phyloP scores from a whole-genome alignment of 495 filamentous ascomycete genomes.

The Aspergillus conjunctus region DNA sequence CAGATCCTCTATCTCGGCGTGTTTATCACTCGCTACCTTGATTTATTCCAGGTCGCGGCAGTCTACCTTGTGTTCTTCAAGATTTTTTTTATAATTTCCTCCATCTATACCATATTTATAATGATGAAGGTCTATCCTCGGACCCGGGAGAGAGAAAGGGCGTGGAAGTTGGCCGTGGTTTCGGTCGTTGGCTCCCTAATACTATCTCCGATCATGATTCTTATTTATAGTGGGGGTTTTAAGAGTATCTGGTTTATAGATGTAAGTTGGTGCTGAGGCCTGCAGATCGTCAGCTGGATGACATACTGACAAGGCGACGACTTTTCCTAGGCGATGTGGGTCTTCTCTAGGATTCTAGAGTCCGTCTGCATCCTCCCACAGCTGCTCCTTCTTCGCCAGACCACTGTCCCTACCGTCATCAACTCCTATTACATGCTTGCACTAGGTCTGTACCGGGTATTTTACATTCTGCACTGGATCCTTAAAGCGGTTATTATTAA shows the following conservation, averaged over 20 bases:
- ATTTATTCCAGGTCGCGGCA: conserved; percentile 61
- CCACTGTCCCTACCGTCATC: conserved; percentile 92
- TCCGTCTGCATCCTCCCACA: conserved; percentile 90
- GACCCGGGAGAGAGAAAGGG: conserved; percentile 84
- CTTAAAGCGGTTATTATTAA: conserved; percentile 58
- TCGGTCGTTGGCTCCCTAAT: conserved; percentile 61
- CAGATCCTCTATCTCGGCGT: conserved; percentile 86
- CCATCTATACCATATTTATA: conserved; percentile 82
- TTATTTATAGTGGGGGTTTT: conserved; percentile 55
- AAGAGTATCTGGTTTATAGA: conserved; percentile 52
- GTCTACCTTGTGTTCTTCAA: conserved; percentile 79
- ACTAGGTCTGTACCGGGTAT: conserved; percentile 82
- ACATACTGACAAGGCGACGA: conserved; percentile 7
- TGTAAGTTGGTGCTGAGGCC: conserved; percentile 43
- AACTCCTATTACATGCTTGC: conserved; percentile 91
- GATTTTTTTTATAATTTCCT: conserved; percentile 81
- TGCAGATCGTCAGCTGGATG: conserved; percentile 6
- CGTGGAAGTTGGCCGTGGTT: conserved; percentile 80
- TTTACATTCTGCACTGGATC: conserved; percentile 96
- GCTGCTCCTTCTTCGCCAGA: conserved; percentile 87
- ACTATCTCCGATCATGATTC: conserved; percentile 64
- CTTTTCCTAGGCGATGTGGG: conserved; percentile 65
- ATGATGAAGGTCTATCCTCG: conserved; percentile 88
- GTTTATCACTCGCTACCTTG: conserved; percentile 84
- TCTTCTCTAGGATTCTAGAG: conserved; percentile 88